These are phyloP conservation scores for Ceratocystis colombiana DNA, from an alignment of 2,329 filamentous ascomycete species.

Conservation along the genomic window DNA sequence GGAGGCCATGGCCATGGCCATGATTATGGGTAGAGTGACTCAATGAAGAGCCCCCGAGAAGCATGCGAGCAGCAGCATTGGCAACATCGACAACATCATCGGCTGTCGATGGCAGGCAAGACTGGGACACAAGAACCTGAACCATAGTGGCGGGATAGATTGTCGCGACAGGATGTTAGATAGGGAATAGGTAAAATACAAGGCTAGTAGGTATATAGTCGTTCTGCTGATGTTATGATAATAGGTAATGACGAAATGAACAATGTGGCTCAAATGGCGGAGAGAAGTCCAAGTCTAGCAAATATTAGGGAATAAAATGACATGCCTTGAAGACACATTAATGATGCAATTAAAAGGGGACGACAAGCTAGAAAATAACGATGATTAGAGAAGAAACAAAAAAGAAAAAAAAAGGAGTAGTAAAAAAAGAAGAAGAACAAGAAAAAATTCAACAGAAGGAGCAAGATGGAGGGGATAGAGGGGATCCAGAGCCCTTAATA, in stretches of 20 bases:
- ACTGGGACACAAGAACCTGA: constrained; percentile 13
- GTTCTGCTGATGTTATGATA: not conserved
- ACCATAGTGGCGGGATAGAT: constrained; percentile 5
- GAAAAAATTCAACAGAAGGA: constrained; percentile 10
- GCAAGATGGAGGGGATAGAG: not conserved
- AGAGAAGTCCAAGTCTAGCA: not conserved
- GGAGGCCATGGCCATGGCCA: not conserved
- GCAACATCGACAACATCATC: constrained; percentile 14
- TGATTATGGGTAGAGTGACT: not conserved
- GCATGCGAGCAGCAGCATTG: constrained; percentile 17
- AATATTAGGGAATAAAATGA: not conserved
- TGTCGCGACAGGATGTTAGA: not conserved
- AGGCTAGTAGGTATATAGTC: not conserved
- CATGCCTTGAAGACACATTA: not conserved
- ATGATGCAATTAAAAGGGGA: not conserved
- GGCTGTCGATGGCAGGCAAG: not conserved
- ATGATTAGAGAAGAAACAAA: not conserved
- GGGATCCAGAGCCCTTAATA: constrained; percentile 5
- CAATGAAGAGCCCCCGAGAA: constrained; percentile 16
- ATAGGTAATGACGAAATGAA: not conserved
- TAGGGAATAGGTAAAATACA: not conserved
- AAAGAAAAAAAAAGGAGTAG: not conserved
- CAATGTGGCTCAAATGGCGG: not conserved
- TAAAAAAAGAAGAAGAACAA: not conserved
- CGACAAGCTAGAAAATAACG: not conserved